Evolutionary conservation across 1,284 basidiomycete species (phyloP).

Genomic region (Trichosporon sp.): DNA sequence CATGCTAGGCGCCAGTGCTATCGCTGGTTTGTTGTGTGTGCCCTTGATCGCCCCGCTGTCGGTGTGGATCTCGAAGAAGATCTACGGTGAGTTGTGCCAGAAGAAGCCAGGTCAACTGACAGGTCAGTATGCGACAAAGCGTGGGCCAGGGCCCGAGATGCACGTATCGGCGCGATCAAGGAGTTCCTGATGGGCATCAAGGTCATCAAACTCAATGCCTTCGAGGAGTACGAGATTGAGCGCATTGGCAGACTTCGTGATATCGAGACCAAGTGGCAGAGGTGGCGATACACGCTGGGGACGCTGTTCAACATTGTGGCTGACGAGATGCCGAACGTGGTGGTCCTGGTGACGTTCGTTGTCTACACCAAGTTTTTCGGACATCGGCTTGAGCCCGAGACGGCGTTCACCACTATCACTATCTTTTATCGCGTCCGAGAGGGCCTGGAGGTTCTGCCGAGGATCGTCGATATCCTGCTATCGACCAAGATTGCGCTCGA

Average conservation of each 20-base stretch:
- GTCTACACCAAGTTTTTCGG: slow-evolving; percentile 42
- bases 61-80: slow-evolving; percentile 28
- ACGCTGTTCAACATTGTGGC: slow-evolving; percentile 46
- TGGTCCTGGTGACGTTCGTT: slow-evolving; percentile 37
- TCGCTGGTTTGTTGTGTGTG: slow-evolving; percentile 38
- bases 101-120: not conserved
- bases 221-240: slow-evolving; percentile 36
- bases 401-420: slow-evolving; percentile 38
- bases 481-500: slow-evolving; percentile 35
- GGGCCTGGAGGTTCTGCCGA: slow-evolving; percentile 30
- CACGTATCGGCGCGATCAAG: slow-evolving; percentile 40
- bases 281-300: slow-evolving; percentile 45
- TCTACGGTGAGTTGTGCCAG: slow-evolving; percentile 40
- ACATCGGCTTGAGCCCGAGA: slow-evolving; percentile 32
- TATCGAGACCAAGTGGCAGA: slow-evolving; percentile 44
- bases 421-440: slow-evolving; percentile 35
- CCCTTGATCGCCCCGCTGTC: slow-evolving; percentile 35
- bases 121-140: slow-evolving; percentile 36
- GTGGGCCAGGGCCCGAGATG: slow-evolving; percentile 37
- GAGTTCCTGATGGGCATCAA: slow-evolving; percentile 44
- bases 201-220: slow-evolving; percentile 47
- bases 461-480: slow-evolving; percentile 30
- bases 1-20: slow-evolving; percentile 43
- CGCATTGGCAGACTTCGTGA: slow-evolving; percentile 31
- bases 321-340: slow-evolving; percentile 34